Evolutionary conservation across 148 eudicot genomes (phyloP).

Genomic region (Limonium bicolor): DNA sequence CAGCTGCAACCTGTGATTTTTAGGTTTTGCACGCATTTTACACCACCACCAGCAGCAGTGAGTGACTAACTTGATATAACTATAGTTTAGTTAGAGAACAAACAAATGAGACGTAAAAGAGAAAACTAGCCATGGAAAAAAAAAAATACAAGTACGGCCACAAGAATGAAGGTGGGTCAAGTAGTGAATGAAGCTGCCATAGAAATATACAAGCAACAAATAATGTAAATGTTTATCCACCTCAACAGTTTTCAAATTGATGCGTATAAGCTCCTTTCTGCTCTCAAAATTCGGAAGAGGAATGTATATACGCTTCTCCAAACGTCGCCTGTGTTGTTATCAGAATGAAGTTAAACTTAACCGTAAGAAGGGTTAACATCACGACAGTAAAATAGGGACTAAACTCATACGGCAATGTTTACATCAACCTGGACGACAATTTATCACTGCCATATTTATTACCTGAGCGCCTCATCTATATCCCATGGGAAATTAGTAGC

Average conservation of each 20-base stretch:
- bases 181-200: too few relatives aligned
- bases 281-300: conserved; percentile 88
- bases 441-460: too few relatives aligned
- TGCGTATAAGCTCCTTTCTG: conserved; percentile 91
- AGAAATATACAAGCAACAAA: background rate
- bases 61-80: too few relatives aligned
- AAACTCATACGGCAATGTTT: conserved; percentile 1
- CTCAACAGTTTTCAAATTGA: conserved; percentile 91
- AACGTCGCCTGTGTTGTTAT: conserved; percentile 52
- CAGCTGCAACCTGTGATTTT: conserved; percentile 47
- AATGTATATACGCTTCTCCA: conserved; percentile 95
- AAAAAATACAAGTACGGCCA: too few relatives aligned
- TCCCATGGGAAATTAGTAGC: conserved; percentile 99
- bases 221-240: conserved; percentile 10
- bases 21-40: too few relatives aligned
- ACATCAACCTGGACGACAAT: too few relatives aligned
- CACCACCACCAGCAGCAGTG: too few relatives aligned
- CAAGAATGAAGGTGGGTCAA: too few relatives aligned
- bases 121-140: too few relatives aligned
- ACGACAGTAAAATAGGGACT: background rate
- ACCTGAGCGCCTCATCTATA: conserved; percentile 98
- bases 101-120: too few relatives aligned
- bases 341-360: background rate
- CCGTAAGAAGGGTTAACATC: background rate
- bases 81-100: too few relatives aligned